Base-by-base conservation (phyloP, 306 rosid species). In the Ormosia semicastrata region DNA sequence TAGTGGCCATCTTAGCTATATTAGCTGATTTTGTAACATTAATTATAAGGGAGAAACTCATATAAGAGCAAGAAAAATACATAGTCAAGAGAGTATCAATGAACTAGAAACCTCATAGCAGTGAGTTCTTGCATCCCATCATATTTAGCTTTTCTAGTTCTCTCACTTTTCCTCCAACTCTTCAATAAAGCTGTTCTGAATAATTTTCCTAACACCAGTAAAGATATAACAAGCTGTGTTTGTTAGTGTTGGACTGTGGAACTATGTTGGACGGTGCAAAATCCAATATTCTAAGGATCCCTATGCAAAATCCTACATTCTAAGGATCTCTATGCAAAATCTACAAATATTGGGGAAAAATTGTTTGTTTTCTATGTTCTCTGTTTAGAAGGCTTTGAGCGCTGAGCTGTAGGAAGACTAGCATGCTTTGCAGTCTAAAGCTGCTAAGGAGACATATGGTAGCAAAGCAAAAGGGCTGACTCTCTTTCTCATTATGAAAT, bases 371-470 rank as follows among this genome's bases (percentile, higher is more conserved):
- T 18, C 17, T 24, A 24, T 24, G 24, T 24, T 24, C 24, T 24
- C 24, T 24, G 24, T 43, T 6, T 12, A 10, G 49, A 29, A 34
- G 62, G 66, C 84, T 56, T 56, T 7, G 73, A 85, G 73, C 63
- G 57, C 66, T 57, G 81, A 71, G 85, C 24, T 24, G 33, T 32
- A 43, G 82, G 49, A 24, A 60, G 69, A 50, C 33, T 81, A 50
- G 78, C 89, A 82, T 84, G 78, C 86, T 54, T 67, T 81, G 49
- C 64, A 4, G 81, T 60, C 41, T 41, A 85, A 82, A 78, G 89
- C 89, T 82, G 89, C 81, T 34, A 33, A 37, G 71, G 59, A 52
- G 34, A n/a, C 36, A 5, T 30, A 44, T 37, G 34, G 66, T 39
- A 3, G 43, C 73, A 58, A 34, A 81, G 52, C 9, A 9, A 73